Evolutionary conservation across 306 rosid species (phyloP).

Genomic region (Ormosia emarginata): DNA sequence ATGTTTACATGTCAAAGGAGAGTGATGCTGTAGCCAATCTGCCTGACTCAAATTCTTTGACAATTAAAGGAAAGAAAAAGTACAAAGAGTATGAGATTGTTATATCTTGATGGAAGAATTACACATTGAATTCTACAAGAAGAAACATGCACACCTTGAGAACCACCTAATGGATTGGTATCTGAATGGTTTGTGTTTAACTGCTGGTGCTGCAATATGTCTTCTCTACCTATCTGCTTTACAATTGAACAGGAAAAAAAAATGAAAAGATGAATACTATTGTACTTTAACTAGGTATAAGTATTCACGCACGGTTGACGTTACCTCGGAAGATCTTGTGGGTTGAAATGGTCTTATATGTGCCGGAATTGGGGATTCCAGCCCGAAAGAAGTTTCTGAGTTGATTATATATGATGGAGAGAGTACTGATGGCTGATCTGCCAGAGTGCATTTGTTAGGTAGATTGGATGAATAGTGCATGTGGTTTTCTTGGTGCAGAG

Average conservation of each 20-base stretch:
- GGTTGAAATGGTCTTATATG: constrained; percentile 42
- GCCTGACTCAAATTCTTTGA: constrained; percentile 23
- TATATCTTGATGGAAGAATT: not conserved
- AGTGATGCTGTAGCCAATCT: constrained; percentile 2
- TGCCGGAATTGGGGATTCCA: constrained; percentile 32
- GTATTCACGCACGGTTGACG: not conserved
- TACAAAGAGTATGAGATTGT: not conserved
- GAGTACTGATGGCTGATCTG: constrained; percentile 29
- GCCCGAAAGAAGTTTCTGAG: constrained; percentile 33
- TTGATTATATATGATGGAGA: constrained; percentile 27
- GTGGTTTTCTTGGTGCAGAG: constrained; percentile 34
- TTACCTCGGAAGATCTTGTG: constrained; percentile 41
- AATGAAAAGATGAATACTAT: not conserved
- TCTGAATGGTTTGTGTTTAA: constrained; percentile 13
- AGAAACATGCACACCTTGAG: constrained; percentile 1
- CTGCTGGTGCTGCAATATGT: constrained; percentile 29
- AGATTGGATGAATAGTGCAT: constrained; percentile 25
- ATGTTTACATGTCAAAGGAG: constrained; percentile 28
- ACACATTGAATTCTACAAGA: not conserved
- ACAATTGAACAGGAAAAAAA: not conserved
- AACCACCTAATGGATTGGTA: constrained; percentile 34
- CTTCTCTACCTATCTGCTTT: constrained; percentile 35
- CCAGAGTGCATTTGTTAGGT: constrained; percentile 24
- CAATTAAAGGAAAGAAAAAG: not conserved
- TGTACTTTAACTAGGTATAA: not conserved